Evolutionary conservation across 768 basidiomycete genomes (phyloP).

Genomic region (Auricularia sp.): DNA sequence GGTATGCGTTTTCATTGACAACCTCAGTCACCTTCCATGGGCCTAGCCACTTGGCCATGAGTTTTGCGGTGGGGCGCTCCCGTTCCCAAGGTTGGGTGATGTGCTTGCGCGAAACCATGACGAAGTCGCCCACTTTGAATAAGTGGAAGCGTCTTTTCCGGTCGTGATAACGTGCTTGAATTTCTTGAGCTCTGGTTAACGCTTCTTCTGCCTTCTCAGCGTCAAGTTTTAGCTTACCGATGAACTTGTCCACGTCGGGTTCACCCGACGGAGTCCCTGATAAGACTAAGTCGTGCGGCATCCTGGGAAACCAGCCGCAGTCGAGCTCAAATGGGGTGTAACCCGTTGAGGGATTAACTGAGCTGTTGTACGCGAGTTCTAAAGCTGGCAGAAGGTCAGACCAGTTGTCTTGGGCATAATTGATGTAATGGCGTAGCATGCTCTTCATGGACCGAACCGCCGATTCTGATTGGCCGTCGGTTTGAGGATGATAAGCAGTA

Average conservation of each 20-base stretch:
- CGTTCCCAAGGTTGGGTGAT: background rate
- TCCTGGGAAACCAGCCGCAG: background rate
- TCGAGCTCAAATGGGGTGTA: conserved; percentile 19
- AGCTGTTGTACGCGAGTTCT: conserved; percentile 26
- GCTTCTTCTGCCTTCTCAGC: conserved; percentile 25
- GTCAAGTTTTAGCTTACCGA: conserved; percentile 11
- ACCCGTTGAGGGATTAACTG: conserved; percentile 17
- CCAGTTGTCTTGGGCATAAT: conserved; percentile 26
- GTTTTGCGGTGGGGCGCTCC: conserved; percentile 14
- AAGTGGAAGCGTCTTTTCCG: conserved; percentile 5
- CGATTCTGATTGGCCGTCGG: conserved; percentile 19
- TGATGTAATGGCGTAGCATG: conserved; percentile 15
- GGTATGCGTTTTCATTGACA: conserved; percentile 12
- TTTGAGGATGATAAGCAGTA: conserved; percentile 29
- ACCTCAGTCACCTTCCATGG: conserved; percentile 19
- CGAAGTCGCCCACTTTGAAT: conserved; percentile 23
- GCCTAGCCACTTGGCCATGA: conserved; percentile 17
- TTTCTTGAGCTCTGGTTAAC: conserved; percentile 12
- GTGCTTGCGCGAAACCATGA: conserved; percentile 22
- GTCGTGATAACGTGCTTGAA: background rate
- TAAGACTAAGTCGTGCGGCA: background rate
- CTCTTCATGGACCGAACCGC: conserved; percentile 8
- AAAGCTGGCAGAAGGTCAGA: conserved; percentile 19
- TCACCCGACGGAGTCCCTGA: conserved; percentile 7
- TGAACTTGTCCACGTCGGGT: background rate